Evolutionary conservation across 805 yeast species (phyloP).

Genomic region (Candida ponderosae): DNA sequence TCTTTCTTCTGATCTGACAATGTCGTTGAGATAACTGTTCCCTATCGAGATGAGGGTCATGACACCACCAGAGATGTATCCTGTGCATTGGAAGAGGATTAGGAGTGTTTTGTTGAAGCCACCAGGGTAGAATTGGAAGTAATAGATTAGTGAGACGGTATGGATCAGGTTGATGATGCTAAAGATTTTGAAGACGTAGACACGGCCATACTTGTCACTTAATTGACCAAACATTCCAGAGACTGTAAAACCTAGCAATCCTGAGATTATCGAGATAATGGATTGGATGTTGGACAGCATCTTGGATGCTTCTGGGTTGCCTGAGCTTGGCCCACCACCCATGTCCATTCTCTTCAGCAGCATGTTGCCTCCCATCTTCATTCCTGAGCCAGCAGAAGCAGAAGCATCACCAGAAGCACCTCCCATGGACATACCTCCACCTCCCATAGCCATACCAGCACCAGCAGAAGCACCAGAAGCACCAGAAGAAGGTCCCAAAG

Average conservation of each 20-base stretch:
- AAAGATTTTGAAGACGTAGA: constrained; percentile 12
- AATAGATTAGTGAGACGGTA: constrained; percentile 7
- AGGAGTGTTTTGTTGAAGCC: constrained; percentile 5
- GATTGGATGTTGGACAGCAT: constrained; percentile 11
- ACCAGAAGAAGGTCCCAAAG: neutral
- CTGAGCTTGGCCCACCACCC: constrained; percentile 3
- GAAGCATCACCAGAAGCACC: neutral
- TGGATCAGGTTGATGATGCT: constrained; percentile 9
- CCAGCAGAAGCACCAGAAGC: neutral
- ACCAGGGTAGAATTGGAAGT: constrained; percentile 3
- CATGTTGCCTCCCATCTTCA: neutral
- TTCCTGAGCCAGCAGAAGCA: neutral
- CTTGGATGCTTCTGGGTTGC: constrained; percentile 6
- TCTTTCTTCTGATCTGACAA: constrained; percentile 9
- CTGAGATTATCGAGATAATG: constrained; percentile 10
- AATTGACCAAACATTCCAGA: constrained; percentile 17
- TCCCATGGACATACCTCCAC: neutral
- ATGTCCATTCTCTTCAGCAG: constrained; percentile 7
- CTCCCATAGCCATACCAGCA: neutral
- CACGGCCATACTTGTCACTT: constrained; percentile 16
- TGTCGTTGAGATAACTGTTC: constrained; percentile 16
- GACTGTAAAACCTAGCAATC: constrained; percentile 12
- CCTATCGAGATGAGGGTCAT: constrained; percentile 18
- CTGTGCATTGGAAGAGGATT: constrained; percentile 7
- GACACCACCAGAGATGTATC: constrained; percentile 14